These are phyloP conservation scores for Vigna unguiculata DNA, from an alignment of 306 rosid species.

Conservation along the genomic window DNA sequence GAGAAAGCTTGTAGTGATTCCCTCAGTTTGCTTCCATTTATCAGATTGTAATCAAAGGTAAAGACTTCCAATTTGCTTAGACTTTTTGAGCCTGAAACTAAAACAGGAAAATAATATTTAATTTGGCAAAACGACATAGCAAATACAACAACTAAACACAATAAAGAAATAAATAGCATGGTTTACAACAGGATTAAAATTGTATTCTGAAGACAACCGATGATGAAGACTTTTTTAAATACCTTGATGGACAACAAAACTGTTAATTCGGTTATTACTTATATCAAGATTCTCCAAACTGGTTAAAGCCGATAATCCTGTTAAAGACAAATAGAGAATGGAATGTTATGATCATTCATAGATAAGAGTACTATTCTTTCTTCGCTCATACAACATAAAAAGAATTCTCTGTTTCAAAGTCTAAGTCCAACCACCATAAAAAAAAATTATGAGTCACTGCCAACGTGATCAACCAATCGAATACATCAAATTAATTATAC, in stretches of 20 bases:
- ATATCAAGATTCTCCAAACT: slow-evolving; percentile 2
- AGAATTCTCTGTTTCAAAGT: not conserved
- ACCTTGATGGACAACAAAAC: slow-evolving; percentile 12
- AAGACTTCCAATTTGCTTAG: slow-evolving; percentile 22
- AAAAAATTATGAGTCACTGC: not conserved
- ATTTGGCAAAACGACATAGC: too few relatives aligned
- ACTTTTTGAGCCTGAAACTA: not conserved
- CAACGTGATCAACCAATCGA: not conserved
- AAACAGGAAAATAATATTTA: not conserved
- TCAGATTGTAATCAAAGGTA: not conserved
- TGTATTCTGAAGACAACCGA: not conserved
- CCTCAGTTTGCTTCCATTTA: slow-evolving; percentile 34
- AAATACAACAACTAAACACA: not conserved
- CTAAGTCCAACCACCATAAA: not conserved
- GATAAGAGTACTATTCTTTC: not conserved
- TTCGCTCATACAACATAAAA: not conserved
- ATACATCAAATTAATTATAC: not conserved
- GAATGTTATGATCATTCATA: not conserved
- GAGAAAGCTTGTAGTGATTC: slow-evolving; percentile 24
- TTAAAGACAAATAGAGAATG: not conserved
- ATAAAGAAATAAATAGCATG: not conserved
- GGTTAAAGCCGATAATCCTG: not conserved
- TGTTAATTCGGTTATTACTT: not conserved
- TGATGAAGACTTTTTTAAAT: not conserved
- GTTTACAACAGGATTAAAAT: not conserved